Conservation (phyloP, 2,329 filamentous ascomycete genomes). For the Verticillium tricorpus region DNA sequence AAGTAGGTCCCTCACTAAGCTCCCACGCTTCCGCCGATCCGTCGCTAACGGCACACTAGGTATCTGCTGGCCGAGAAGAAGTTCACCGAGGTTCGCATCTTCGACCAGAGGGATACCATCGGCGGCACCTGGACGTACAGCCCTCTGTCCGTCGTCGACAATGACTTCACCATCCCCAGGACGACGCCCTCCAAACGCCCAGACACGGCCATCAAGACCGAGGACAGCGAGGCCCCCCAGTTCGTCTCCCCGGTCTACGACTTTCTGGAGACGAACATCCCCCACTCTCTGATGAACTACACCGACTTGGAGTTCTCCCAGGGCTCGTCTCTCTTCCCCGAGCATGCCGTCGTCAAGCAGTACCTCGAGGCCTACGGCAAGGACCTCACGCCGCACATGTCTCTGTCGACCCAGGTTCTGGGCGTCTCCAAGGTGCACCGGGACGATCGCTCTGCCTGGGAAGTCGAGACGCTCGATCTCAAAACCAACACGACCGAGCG, state of each 20-base stretch:
- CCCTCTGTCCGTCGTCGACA: slow-evolving; percentile 11
- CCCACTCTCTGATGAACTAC: slow-evolving; percentile 66
- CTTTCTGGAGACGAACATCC: slow-evolving; percentile 70
- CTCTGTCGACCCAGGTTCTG: slow-evolving; percentile 60
- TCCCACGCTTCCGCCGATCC: background rate
- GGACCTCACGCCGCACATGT: slow-evolving; percentile 53
- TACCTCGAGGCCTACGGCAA: slow-evolving; percentile 64
- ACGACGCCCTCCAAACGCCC: slow-evolving; percentile 19
- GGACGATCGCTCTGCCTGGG: slow-evolving; percentile 38
- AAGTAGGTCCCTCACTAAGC: slow-evolving; percentile 19
- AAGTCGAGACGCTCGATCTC: slow-evolving; percentile 30
- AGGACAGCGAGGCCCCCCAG: slow-evolving; percentile 26
- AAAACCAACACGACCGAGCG: slow-evolving; percentile 16
- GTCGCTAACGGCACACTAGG: slow-evolving; percentile 35
- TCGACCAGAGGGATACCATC: slow-evolving; percentile 61
- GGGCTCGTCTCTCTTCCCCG: slow-evolving; percentile 61
- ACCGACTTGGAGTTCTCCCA: slow-evolving; percentile 56
- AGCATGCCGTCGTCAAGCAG: slow-evolving; percentile 54
- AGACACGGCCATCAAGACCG: slow-evolving; percentile 38
- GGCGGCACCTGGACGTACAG: slow-evolving; percentile 74
- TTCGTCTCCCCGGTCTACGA: slow-evolving; percentile 72
- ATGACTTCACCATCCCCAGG: slow-evolving; percentile 17
- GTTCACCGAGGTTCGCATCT: slow-evolving; percentile 62
- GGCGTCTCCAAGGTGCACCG: slow-evolving; percentile 22
- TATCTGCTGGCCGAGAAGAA: slow-evolving; percentile 59